Percentiles rank a stretch among this genome's conserved stretches.
These are phyloP conservation scores for Fusarium nurragi DNA, from an alignment of 2,329 filamentous ascomycete species.

Conservation along the genomic window DNA sequence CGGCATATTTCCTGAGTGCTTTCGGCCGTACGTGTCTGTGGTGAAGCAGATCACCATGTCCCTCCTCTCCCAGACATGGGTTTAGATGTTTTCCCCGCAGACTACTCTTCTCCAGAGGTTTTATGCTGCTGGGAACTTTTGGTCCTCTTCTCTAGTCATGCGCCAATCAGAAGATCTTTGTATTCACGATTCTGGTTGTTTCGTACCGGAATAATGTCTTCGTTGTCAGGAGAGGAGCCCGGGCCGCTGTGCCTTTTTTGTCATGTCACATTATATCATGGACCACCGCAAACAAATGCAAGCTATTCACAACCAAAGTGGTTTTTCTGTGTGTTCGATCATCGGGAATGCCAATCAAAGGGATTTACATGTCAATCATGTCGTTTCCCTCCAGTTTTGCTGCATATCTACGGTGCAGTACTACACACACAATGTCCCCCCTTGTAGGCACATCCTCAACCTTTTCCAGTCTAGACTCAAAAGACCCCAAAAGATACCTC, in stretches of 20 bases:
- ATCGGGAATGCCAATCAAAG: neutral
- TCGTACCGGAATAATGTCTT: slow-evolving; percentile 1
- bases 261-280: slow-evolving; percentile 8
- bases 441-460: neutral
- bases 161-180: neutral
- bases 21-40: neutral
- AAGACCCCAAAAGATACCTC: slow-evolving; percentile 17
- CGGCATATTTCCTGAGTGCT: neutral
- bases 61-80: slow-evolving; percentile 11
- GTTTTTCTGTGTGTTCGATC: neutral
- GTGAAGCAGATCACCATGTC: neutral
- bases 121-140: neutral
- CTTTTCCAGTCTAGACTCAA: slow-evolving; percentile 24
- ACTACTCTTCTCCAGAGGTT: neutral
- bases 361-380: slow-evolving; percentile 3
- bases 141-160: neutral
- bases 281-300: slow-evolving; percentile 1
- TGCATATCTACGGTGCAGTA: no score
- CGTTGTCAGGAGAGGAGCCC: slow-evolving; percentile 11
- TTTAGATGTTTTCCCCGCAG: slow-evolving; percentile 2
- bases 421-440: slow-evolving; percentile 13
- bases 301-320: neutral
- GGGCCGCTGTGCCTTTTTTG: slow-evolving; percentile 7
- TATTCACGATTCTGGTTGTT: neutral
- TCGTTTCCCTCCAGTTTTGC: slow-evolving; percentile 7